Conservation (phyloP, 139 green algal species). For the Chlamydomonas schloesseri region DNA sequence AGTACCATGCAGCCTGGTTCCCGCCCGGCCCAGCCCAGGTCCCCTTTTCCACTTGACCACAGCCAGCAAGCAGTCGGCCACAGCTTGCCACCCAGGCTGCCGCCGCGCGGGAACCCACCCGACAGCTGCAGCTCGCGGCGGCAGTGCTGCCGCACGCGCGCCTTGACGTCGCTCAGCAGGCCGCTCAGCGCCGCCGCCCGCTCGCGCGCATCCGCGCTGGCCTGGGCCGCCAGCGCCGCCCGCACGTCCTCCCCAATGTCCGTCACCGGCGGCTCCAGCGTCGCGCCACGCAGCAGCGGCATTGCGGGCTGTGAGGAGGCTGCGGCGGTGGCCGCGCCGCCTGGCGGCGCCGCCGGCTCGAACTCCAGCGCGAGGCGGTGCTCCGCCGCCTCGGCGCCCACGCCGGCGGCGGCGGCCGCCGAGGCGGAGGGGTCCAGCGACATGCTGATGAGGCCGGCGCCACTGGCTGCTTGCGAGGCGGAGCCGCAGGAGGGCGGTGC, state of each 20-base stretch:
- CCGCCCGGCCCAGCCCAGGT: no score
- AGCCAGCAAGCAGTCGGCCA: no score
- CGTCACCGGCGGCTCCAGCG: background rate
- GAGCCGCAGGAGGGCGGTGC: background rate
- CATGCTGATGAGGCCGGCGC: no score
- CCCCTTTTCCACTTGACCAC: no score
- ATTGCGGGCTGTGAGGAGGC: no score
- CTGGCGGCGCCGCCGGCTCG: background rate
- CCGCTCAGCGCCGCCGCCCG: background rate
- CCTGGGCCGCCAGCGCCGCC: background rate
- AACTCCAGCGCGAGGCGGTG: constrained; percentile 20
- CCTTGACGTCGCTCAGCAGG: constrained; percentile 24
- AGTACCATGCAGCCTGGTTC: no score
- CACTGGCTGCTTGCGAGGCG: background rate
- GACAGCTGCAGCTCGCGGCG: constrained; percentile 21
- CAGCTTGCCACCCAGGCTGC: no score
- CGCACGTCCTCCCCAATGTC: constrained; percentile 18
- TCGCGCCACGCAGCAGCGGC: background rate
- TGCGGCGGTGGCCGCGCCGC: no score
- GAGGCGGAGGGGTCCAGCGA: background rate
- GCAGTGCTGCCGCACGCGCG: constrained; percentile 17
- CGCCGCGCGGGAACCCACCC: no score
- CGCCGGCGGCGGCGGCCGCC: background rate
- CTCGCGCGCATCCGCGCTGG: background rate
- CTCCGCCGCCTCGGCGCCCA: background rate